Evolutionary conservation across 176 grass and related monocot genomes (phyloP), one percentile per base, ranked within the genome.

Genomic region (Poa pratensis): DNA sequence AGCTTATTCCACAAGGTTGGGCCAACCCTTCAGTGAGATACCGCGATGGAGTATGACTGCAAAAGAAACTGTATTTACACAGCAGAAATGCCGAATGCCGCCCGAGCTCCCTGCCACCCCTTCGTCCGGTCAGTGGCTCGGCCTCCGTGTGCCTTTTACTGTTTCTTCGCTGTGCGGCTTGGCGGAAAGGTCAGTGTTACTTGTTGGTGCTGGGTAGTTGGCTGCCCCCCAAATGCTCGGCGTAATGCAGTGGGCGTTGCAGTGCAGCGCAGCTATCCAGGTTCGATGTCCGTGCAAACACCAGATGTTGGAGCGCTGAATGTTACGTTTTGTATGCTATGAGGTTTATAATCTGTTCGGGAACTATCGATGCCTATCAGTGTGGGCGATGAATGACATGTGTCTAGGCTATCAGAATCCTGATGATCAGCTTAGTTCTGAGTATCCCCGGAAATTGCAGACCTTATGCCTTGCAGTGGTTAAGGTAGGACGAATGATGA

Each of bases 21-120:
- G 2, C 53, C 88, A 55, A 86, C 63, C 18, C 81, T 63, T 53
- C 88, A 82, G 71, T 53, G 11, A 35, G 5, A 9, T 5, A 45
- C 8, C 34, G 20, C 34, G 30, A 22, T 17, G 19, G 46, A 20
- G 19, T 34, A 68, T 43, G 43, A 40, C 53, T 23, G 32, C 18
- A 14, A 32, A 11, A 14, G 32, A 58, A 62, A 62, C 59, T 3
- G 35, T 4, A 12, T 45, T 71, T 71, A 12, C 39, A 11, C 39
- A 45, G 20, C 10, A 43, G 4, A 70, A 70, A 70, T 70, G 20
- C 46, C 46, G 2, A 49, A 15, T 40, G 13, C 34, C 61, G 61
- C 30, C 27, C 27, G 9, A 13, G 74, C 14, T 42, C 20, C 37
- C 45, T 1, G 43, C 5, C 1, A 28, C 12, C 9, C 6, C 27